These are phyloP conservation scores for Coffea eugenioides DNA, from an alignment of 257 asterid genomes.

Conservation along the genomic window DNA sequence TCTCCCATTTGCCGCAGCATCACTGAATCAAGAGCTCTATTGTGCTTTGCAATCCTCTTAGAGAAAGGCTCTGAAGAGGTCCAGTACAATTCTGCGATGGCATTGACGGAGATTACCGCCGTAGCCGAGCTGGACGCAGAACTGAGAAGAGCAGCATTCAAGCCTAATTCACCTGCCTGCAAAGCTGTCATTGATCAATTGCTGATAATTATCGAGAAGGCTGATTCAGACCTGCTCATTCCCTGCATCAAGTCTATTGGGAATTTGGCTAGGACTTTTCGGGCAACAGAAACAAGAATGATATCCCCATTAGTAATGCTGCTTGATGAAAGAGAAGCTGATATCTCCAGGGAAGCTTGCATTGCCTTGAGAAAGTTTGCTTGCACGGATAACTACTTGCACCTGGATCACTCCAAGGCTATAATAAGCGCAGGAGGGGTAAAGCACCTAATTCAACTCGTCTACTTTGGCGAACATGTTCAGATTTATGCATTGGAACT, in stretches of 20 bases:
- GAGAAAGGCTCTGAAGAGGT: constrained; percentile 71
- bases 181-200: constrained; percentile 46
- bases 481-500: constrained; percentile 31
- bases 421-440: constrained; percentile 45
- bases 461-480: constrained; percentile 42
- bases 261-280: constrained; percentile 41
- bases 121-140: constrained; percentile 41
- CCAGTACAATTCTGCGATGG: constrained; percentile 73
- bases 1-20: constrained; percentile 73
- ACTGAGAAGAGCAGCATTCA: constrained; percentile 45
- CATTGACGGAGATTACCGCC: constrained; percentile 52
- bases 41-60: constrained; percentile 67
- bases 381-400: constrained; percentile 40
- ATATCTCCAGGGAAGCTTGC: constrained; percentile 36
- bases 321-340: constrained; percentile 36
- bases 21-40: constrained; percentile 71
- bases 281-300: constrained; percentile 46
- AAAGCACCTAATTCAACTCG: constrained; percentile 35
- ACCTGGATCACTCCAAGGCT: constrained; percentile 40
- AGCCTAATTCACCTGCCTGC: constrained; percentile 45
- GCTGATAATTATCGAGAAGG: constrained; percentile 30
- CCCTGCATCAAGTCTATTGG: constrained; percentile 44
- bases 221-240: constrained; percentile 29
- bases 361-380: constrained; percentile 43
- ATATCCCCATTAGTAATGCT: constrained; percentile 40